Conservation (phyloP, 768 basidiomycete genomes). For the Myochromella boudieri region DNA sequence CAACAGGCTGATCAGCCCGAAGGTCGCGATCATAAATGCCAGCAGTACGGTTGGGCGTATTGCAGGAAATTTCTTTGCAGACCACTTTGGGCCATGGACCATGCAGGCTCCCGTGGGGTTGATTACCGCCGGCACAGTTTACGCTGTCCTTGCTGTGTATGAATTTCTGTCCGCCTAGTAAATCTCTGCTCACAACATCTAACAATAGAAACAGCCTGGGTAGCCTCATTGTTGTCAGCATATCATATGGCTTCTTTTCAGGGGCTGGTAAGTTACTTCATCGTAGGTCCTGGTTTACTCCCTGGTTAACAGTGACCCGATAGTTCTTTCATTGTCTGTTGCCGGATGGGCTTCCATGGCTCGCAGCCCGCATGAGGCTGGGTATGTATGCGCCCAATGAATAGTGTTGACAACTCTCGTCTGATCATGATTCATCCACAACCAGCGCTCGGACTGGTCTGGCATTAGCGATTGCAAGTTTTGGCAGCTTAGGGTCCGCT, state of each 20-base stretch:
- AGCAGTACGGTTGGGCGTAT: constrained; percentile 34
- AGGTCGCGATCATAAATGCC: constrained; percentile 38
- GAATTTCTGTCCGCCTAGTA: constrained; percentile 6
- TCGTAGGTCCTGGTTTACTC: neutral
- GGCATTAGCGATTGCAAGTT: constrained; percentile 30
- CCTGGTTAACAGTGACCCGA: neutral
- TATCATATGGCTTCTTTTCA: constrained; percentile 49
- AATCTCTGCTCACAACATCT: neutral
- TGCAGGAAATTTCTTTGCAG: constrained; percentile 33
- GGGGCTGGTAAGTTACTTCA: constrained; percentile 39
- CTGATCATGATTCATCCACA: neutral
- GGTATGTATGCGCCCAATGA: constrained; percentile 23
- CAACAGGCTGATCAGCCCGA: neutral
- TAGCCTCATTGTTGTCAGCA: constrained; percentile 37
- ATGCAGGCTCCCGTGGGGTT: constrained; percentile 33
- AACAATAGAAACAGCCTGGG: constrained; percentile 29
- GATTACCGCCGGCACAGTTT: constrained; percentile 39
- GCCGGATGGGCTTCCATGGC: constrained; percentile 30
- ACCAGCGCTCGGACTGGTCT: constrained; percentile 36
- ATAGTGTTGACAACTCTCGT: neutral
- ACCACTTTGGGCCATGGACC: constrained; percentile 28
- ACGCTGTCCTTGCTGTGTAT: constrained; percentile 35
- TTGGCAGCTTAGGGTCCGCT: constrained; percentile 31
- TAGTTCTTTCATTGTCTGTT: constrained; percentile 36
- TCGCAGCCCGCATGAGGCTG: constrained; percentile 31